Evolutionary conservation across 768 basidiomycete species (phyloP).

Genomic region (Coprinellus aureogranulatus): DNA sequence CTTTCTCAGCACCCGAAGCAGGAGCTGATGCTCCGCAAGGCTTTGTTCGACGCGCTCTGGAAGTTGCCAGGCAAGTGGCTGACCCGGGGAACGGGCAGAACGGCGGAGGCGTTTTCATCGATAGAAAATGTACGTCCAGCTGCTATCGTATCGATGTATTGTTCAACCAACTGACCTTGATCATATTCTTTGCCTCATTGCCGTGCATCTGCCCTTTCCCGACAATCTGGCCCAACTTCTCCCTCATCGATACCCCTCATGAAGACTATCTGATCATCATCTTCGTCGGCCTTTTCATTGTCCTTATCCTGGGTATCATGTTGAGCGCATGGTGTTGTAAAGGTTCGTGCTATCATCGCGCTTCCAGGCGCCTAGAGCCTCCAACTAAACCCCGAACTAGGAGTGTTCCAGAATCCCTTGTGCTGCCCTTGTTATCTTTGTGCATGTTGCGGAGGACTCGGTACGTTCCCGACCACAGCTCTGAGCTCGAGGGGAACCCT

Average conservation of each 20-base stretch:
- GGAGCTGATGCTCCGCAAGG: no score
- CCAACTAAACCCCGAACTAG: slow-evolving; percentile 32
- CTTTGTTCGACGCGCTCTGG: neutral
- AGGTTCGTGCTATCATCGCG: slow-evolving; percentile 32
- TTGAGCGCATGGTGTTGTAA: slow-evolving; percentile 66
- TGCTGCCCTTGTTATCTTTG: slow-evolving; percentile 74
- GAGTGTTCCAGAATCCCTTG: slow-evolving; percentile 57
- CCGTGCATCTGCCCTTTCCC: neutral
- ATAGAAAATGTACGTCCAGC: slow-evolving; percentile 39
- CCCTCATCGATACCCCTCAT: neutral
- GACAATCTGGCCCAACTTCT: neutral
- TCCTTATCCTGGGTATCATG: slow-evolving; percentile 53
- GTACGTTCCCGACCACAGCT: slow-evolving; percentile 34
- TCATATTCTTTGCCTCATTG: neutral
- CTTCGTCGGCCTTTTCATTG: slow-evolving; percentile 61
- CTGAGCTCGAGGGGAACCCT: neutral
- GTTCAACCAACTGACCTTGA: neutral
- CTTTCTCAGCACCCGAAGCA: no score
- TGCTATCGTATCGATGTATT: neutral
- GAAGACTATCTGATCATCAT: slow-evolving; percentile 62
- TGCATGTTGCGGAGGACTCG: slow-evolving; percentile 68
- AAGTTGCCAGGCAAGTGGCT: neutral
- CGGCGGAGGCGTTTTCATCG: slow-evolving; percentile 29
- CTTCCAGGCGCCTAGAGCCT: no score
- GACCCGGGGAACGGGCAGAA: slow-evolving; percentile 4